Evolutionary conservation across 2,329 filamentous ascomycete species (phyloP).

Genomic region (Teratosphaeria epicoccoides): DNA sequence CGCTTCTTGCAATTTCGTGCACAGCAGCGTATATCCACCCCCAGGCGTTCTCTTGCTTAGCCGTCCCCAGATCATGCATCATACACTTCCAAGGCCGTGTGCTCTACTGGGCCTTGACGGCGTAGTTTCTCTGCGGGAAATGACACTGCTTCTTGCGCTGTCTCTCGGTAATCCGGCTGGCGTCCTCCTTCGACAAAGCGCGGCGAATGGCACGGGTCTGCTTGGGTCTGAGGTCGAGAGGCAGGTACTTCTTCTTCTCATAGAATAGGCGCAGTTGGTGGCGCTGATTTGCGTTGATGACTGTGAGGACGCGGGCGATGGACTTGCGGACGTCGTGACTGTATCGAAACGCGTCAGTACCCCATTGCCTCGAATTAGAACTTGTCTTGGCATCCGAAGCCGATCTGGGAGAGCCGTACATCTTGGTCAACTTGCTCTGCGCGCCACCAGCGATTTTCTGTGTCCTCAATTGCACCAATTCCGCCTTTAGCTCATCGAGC

Average conservation of each 20-base stretch:
- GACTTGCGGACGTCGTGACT: constrained; percentile 99
- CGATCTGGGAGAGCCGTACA: constrained; percentile 49
- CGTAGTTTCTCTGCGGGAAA: constrained; percentile 98
- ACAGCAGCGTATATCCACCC: neutral
- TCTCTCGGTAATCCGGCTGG: constrained; percentile 76
- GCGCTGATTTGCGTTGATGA: constrained; percentile 99
- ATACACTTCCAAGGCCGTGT: neutral
- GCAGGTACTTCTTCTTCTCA: constrained; percentile 99
- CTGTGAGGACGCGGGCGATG: constrained; percentile 94
- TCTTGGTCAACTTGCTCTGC: constrained; percentile 92
- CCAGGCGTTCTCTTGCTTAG: neutral
- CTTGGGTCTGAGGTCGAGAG: constrained; percentile 97
- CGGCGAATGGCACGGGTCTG: constrained; percentile 96
- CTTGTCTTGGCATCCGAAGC: neutral
- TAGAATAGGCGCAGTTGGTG: constrained; percentile 97
- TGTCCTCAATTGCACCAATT: constrained; percentile 91
- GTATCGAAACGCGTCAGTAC: constrained; percentile 23
- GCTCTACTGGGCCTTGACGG: constrained; percentile 64
- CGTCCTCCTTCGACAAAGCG: constrained; percentile 85
- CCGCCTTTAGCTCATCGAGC: constrained; percentile 87
- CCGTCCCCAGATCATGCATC: neutral
- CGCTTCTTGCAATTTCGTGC: neutral
- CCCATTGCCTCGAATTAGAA: neutral
- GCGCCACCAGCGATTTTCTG: constrained; percentile 94
- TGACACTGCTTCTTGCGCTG: constrained; percentile 90